phyloP scores from a whole-genome alignment of 768 basidiomycete species.

The Kwoniella dejecticola region DNA sequence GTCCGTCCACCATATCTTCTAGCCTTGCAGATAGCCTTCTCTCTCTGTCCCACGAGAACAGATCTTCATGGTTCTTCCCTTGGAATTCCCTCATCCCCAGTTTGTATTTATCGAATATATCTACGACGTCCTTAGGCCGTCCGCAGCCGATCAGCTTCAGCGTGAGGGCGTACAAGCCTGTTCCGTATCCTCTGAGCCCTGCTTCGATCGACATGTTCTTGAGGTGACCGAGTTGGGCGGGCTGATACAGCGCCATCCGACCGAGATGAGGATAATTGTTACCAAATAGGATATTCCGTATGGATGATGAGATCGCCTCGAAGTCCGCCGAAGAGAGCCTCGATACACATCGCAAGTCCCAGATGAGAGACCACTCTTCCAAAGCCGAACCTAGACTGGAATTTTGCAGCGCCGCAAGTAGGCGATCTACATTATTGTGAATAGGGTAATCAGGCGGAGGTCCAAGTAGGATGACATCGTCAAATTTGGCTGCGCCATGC shows the following conservation, averaged over 20 bases:
- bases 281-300: background rate
- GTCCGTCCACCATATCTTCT: background rate
- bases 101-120: constrained; percentile 11
- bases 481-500: background rate
- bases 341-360: constrained; percentile 5
- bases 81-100: constrained; percentile 20
- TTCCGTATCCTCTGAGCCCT: constrained; percentile 15
- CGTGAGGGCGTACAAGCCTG: constrained; percentile 19
- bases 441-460: constrained; percentile 20
- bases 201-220: constrained; percentile 20
- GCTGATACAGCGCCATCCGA: constrained; percentile 9
- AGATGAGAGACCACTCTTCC: constrained; percentile 1
- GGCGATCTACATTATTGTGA: constrained; percentile 9
- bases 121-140: constrained; percentile 14
- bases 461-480: constrained; percentile 9
- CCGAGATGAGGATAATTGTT: constrained; percentile 8
- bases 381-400: constrained; percentile 1
- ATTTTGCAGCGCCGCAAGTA: background rate
- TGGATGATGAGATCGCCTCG: background rate
- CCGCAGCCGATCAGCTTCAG: constrained; percentile 18
- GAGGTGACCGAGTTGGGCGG: constrained; percentile 11
- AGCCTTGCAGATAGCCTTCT: constrained; percentile 19
- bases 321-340: constrained; percentile 3
- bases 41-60: constrained; percentile 18
- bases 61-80: constrained; percentile 20